Conservation (phyloP, 768 basidiomycete genomes). For the Hygrocybe coccinea region DNA sequence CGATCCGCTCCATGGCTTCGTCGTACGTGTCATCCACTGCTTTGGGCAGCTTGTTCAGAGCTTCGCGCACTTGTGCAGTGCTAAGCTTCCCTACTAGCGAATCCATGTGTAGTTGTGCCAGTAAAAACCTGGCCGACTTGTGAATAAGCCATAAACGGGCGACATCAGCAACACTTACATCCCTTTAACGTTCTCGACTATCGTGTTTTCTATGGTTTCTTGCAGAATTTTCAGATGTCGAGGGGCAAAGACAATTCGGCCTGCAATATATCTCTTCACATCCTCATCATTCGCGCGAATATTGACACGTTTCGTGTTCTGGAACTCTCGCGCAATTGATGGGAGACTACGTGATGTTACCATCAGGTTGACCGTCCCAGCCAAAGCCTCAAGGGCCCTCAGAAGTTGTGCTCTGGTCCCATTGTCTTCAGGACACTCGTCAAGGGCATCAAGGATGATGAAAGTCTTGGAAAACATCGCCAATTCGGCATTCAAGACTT, state of each 20-base stretch:
- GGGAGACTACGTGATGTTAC: slow-evolving; percentile 1
- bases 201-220: neutral
- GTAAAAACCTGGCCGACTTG: too few species aligned
- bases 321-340: neutral
- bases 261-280: slow-evolving; percentile 1
- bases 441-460: neutral
- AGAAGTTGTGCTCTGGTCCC: neutral
- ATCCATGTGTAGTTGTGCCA: too few species aligned
- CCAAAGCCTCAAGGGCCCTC: neutral
- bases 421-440: neutral
- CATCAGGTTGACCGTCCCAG: neutral
- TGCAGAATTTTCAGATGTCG: neutral
- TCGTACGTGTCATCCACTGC: too few species aligned
- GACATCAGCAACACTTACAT: neutral
- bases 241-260: neutral
- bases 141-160: too few species aligned
- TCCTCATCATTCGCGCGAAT: slow-evolving; percentile 3
- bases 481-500: neutral
- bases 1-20: slow-evolving; percentile 11
- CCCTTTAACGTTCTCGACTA: neutral
- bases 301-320: neutral
- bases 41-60: too few species aligned
- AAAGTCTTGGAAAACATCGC: neutral
- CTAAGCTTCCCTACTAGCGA: too few species aligned
- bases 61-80: too few species aligned